These are phyloP conservation scores for Pyrrhoderma lamaoense DNA, from an alignment of 1,284 basidiomycete species.

Conservation along the genomic window DNA sequence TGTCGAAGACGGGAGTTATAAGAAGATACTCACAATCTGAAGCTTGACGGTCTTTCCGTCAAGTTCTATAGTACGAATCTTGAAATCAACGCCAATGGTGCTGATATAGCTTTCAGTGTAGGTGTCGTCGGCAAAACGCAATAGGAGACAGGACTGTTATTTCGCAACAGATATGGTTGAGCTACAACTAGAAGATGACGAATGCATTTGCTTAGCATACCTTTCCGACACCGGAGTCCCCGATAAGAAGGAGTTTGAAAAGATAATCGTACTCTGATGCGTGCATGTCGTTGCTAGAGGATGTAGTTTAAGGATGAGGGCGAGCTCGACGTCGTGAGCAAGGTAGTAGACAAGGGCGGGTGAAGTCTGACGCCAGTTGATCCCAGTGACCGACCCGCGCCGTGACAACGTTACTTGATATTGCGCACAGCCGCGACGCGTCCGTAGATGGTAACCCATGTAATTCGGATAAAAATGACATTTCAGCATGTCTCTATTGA, in stretches of 20 bases:
- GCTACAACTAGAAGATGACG: slow-evolving; percentile 8
- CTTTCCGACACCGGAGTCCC: slow-evolving; percentile 96
- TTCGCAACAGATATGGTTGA: slow-evolving; percentile 19
- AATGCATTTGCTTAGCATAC: slow-evolving; percentile 35
- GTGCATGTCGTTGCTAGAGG: slow-evolving; percentile 6
- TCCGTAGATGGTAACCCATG: too few relatives aligned
- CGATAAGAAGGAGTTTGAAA: slow-evolving; percentile 92
- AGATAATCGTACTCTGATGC: slow-evolving; percentile 85
- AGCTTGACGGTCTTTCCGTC: slow-evolving; percentile 99
- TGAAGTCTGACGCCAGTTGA: background rate
- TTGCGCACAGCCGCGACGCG: background rate
- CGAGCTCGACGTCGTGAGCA: slow-evolving; percentile 4
- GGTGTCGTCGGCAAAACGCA: slow-evolving; percentile 98
- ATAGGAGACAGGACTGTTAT: slow-evolving; percentile 88
- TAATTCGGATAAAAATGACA: too few relatives aligned
- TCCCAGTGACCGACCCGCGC: too few relatives aligned
- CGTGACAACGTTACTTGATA: too few relatives aligned
- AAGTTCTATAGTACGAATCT: slow-evolving; percentile 99
- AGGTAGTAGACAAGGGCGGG: background rate
- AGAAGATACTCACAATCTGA: slow-evolving; percentile 79
- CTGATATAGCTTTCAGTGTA: slow-evolving; percentile 99
- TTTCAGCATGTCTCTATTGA: too few relatives aligned
- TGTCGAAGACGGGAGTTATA: background rate
- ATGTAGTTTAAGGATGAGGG: background rate
- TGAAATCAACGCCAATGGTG: slow-evolving; percentile 99